A percentile compares a stretch with the other conserved stretches of the same genome.
phyloP scores from a whole-genome alignment of 768 basidiomycete genomes.

The Macrolepiota dolichaula region DNA sequence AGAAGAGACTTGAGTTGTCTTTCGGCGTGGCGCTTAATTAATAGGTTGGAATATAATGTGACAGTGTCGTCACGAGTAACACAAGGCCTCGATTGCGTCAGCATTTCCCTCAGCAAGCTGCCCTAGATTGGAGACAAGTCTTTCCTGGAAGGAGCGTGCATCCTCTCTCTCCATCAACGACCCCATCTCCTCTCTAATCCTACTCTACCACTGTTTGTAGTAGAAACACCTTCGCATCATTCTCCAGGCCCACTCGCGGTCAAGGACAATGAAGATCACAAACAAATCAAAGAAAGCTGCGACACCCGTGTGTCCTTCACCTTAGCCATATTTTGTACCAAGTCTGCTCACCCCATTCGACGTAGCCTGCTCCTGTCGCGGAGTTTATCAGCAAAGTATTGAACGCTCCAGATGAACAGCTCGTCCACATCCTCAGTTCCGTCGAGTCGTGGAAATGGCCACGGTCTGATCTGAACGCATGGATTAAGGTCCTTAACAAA shows the following conservation, averaged over 20 bases:
- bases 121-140: conserved; percentile 6
- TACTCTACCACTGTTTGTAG: background rate
- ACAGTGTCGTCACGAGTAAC: conserved; percentile 16
- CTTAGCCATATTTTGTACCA: conserved; percentile 14
- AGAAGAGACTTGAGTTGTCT: background rate
- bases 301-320: conserved; percentile 57
- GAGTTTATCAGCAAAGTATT: conserved; percentile 73
- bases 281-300: conserved; percentile 81
- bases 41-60: conserved; percentile 10
- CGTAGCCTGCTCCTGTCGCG: conserved; percentile 74
- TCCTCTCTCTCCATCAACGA: conserved; percentile 10
- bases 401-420: conserved; percentile 65
- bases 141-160: conserved; percentile 4
- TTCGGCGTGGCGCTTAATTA: background rate
- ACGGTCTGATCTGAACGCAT: conserved; percentile 93
- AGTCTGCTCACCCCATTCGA: conserved; percentile 19
- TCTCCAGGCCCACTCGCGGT: conserved; percentile 35
- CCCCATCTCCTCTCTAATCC: background rate
- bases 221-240: conserved; percentile 15
- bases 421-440: conserved; percentile 60
- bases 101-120: conserved; percentile 20
- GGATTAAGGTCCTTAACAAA: conserved; percentile 94
- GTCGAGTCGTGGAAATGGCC: conserved; percentile 92
- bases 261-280: conserved; percentile 83
- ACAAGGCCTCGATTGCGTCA: conserved; percentile 27